Conservation (phyloP, 345 rosid species). For the Atalantia buxifolia region DNA sequence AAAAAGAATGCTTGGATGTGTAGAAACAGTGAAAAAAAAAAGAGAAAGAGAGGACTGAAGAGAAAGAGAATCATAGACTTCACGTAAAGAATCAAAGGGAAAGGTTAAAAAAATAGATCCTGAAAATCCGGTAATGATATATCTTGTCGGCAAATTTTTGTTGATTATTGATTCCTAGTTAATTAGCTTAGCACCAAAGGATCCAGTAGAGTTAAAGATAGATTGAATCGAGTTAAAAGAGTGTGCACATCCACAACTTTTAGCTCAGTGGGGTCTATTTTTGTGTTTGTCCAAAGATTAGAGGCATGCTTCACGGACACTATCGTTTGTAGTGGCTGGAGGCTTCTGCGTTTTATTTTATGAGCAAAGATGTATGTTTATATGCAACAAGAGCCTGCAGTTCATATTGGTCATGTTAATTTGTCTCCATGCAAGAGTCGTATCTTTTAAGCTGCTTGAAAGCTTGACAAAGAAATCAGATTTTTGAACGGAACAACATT, state of each 20-base stretch:
- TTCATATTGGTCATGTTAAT: not conserved
- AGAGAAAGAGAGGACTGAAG: not conserved
- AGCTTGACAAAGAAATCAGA: not conserved
- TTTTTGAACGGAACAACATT: too few relatives aligned
- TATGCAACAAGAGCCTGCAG: not conserved
- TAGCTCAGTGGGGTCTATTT: conserved; percentile 3
- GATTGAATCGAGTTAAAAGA: not conserved
- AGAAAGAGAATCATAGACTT: conserved; percentile 16
- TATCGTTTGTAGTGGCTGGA: not conserved
- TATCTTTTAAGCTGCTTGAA: not conserved
- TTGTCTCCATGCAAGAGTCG: not conserved
- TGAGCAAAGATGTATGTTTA: too few relatives aligned
- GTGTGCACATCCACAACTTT: not conserved
- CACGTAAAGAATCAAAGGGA: conserved; percentile 17
- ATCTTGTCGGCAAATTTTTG: conserved; percentile 36
- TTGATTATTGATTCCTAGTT: not conserved
- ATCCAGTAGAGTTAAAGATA: not conserved
- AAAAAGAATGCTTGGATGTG: not conserved
- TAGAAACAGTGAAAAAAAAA: not conserved
- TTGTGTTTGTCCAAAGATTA: not conserved
- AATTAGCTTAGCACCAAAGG: not conserved
- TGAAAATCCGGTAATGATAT: conserved; percentile 43
- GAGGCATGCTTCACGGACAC: conserved; percentile 5
- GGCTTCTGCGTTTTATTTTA: not conserved
- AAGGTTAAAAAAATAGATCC: conserved; percentile 22